A percentile compares a stretch with the other conserved stretches of the same genome.
Evolutionary conservation across 257 asterid species (phyloP).

Genomic region (Sherardia arvensis): DNA sequence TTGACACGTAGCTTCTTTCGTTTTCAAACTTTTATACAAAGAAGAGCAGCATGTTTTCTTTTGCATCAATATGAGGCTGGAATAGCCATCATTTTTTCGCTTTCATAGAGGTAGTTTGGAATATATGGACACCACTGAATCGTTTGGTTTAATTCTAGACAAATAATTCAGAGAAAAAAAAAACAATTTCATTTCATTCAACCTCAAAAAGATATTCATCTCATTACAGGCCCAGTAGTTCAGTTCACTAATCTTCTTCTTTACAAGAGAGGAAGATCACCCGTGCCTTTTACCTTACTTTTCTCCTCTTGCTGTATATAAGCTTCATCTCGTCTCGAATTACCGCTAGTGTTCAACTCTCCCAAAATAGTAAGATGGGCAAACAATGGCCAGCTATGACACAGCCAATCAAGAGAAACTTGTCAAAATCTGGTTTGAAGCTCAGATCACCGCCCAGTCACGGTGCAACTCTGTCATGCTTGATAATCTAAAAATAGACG

Average conservation of each 20-base stretch:
- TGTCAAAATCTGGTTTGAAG: not conserved
- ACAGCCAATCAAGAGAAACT: not conserved
- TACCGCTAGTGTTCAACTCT: not conserved
- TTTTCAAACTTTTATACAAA: conserved; percentile 2
- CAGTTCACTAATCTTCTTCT: not conserved
- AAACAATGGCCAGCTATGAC: not conserved
- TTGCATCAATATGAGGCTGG: too few species aligned
- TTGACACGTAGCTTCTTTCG: conserved; percentile 2
- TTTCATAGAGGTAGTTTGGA: too few species aligned
- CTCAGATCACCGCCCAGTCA: not conserved
- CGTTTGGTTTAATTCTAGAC: too few species aligned
- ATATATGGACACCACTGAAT: too few species aligned
- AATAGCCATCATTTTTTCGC: too few species aligned
- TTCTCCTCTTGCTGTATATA: not conserved
- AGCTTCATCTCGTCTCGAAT: not conserved
- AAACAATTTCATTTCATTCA: not conserved
- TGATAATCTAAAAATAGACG: conserved; percentile 65
- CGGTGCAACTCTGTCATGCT: conserved; percentile 34
- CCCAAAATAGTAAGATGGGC: not conserved
- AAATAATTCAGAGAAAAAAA: too few species aligned
- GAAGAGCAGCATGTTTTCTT: too few species aligned
- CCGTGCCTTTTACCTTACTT: not conserved
- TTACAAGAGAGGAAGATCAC: not conserved
- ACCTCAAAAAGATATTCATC: not conserved
- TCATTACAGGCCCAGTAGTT: not conserved